Conservation (phyloP, 2,329 filamentous ascomycete genomes). For the Calonectria honghensis region DNA sequence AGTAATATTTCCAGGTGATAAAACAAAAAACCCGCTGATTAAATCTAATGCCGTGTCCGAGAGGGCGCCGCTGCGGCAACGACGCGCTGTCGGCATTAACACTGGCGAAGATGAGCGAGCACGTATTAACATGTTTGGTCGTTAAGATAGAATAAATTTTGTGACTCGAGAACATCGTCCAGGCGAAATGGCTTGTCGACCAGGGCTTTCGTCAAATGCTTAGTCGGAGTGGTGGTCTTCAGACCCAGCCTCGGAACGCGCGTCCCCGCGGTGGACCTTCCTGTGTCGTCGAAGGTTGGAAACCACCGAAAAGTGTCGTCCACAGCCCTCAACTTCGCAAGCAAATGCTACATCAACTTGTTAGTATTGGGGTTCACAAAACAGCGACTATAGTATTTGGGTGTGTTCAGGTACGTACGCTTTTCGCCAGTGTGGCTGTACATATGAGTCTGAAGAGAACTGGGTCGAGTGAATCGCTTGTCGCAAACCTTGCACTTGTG, state of each 20-base stretch:
- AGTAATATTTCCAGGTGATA: conserved; percentile 51
- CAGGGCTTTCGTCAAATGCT: conserved; percentile 40
- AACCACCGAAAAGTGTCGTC: conserved; percentile 96
- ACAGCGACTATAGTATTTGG: not conserved
- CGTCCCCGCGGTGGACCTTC: conserved; percentile 90
- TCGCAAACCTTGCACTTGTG: conserved; percentile 99
- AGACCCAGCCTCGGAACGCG: conserved; percentile 77
- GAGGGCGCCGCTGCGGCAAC: conserved; percentile 22
- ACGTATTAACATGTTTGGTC: conserved; percentile 37
- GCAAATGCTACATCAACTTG: conserved; percentile 81
- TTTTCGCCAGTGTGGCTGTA: conserved; percentile 99
- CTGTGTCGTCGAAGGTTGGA: conserved; percentile 95
- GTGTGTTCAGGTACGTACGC: conserved; percentile 78
- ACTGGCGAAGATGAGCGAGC: conserved; percentile 25
- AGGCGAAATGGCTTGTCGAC: conserved; percentile 14
- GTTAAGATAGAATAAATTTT: conserved; percentile 36
- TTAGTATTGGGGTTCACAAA: not conserved
- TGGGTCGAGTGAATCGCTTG: conserved; percentile 96
- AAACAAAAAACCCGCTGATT: conserved; percentile 46
- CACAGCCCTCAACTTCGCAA: conserved; percentile 95
- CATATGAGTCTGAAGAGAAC: conserved; percentile 97
- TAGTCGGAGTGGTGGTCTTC: conserved; percentile 78
- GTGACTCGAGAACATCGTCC: conserved; percentile 10
- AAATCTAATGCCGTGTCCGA: conserved; percentile 41
- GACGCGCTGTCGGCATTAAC: conserved; percentile 32